Evolutionary conservation across 768 basidiomycete genomes (phyloP), one percentile per base, ranked within the genome.

Genomic region (Leccinum uliginosum): DNA sequence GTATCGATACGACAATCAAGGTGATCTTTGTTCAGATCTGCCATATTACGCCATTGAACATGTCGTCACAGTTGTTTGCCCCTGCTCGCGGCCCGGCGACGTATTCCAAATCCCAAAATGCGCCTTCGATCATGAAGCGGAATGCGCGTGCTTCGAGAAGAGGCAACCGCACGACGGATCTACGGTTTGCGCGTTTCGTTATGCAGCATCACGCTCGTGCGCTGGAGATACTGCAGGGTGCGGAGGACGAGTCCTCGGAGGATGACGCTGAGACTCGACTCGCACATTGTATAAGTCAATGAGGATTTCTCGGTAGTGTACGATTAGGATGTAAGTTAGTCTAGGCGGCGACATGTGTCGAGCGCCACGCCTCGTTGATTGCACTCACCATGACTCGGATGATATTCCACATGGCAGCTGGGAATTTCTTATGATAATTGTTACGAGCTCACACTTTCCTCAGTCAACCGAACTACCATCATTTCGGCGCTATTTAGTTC

Each of bases 1-100:
- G 93, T 1, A 93, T 96, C 50, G 93, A 95, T 65, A 74, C 78
- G 11, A 91, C 90, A 10, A 80, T 94, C 48, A 95, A 96, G 79
- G 89, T 89, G 56, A 59, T 73, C 53, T 50, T 38, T 7, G 17
- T 43, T 47, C 47, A 24, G 34, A 62, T 58, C 44, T 45, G 50
- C 14, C 10, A 21, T 10, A 38, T 26, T 32, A n/a, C 4, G 4
- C 1, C 19, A 27, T 15, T 57, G 35, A 59, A 47, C 7, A n/a
- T 51, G 30, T 46, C 30, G 49, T 45, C 47, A 48, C 45, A 90
- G 89, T 69, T 91, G 29, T 91, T 91, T 69, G 81, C 83, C 2
- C 86, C 88, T 14, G 72, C 79, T 7, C 69, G 71, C 9, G 74
- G 74, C 5, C 57, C 66, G 1, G 82, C 82, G 61, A 46, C 54